Evolutionary conservation across 2,329 filamentous ascomycete genomes (phyloP), one percentile per base, ranked within the genome.

Genomic region (Arthrobotrys sinensis): DNA sequence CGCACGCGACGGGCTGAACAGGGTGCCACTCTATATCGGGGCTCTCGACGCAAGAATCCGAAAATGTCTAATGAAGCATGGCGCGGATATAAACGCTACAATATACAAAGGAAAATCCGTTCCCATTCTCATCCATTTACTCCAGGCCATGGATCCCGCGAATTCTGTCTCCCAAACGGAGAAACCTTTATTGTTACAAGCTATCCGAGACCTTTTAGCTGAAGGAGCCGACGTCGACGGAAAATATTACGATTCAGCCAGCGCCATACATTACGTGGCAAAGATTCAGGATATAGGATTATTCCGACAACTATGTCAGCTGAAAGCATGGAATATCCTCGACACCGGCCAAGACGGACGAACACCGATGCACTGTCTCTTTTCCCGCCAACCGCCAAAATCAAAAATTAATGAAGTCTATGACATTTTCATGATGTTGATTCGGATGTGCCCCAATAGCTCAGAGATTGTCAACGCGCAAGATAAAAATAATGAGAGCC

Each of bases 291-390:
- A 70, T 62, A 19, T 70, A 11, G 14, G 32, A 11, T 16, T 70
- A 1, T 70, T 70, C 19, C 14, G 66, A 28, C 52, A 70, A 14
- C 7, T 70, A 10, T 62, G 24, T n/a, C 66, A 70, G n/a, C 8
- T 43, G 10, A 62, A 32, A 5, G 14, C 52, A 8, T 70, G 66
- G 66, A 24, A 70, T 19, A 19, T 63, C 7, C 21, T 63, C 11
- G 66, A 28, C 5, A 8, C 10, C 3, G 28, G n/a, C 21, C 3
- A 19, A 2, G 6, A 8, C 4, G 40, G 40, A 3, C 10, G 12
- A 6, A 70, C 52, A 1, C 66, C 66, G 1, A 36, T 70, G 34
- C 66, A 70, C 16, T 70, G 40, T 16, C 43, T 70, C 3, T 70
- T 70, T 24, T 28, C 8, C 11, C 1, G 12, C 6, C 19, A 16